Conservation (phyloP, 2,329 filamentous ascomycete species). For the Aphanoascus verrucosus region DNA sequence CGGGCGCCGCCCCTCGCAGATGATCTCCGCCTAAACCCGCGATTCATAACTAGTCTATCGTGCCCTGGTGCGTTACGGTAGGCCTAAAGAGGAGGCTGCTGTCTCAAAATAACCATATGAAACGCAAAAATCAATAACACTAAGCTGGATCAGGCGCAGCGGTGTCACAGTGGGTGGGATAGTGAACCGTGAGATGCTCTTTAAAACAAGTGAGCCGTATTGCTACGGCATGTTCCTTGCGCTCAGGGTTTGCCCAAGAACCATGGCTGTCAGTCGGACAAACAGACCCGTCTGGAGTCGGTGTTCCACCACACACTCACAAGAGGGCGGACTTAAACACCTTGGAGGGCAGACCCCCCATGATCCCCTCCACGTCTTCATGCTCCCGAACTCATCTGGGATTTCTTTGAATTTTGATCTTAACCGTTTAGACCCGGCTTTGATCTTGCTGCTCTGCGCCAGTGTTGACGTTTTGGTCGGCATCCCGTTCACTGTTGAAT, state of each 20-base stretch:
- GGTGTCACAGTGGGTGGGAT: constrained; percentile 4
- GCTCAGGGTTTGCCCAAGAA: neutral
- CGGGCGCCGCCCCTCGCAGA: neutral
- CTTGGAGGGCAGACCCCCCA: neutral
- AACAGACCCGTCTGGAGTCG: neutral
- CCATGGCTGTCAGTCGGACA: constrained; percentile 7
- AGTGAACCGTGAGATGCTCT: neutral
- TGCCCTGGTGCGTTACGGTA: neutral
- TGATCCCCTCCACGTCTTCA: neutral
- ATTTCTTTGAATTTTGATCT: neutral
- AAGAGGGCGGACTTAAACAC: neutral
- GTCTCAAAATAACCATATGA: constrained; percentile 9
- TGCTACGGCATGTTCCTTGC: neutral
- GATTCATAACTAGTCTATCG: neutral
- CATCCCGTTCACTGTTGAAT: constrained; percentile 3
- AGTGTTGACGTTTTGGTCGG: neutral
- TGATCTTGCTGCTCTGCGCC: neutral
- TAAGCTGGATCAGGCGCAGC: neutral
- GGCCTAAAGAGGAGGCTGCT: neutral
- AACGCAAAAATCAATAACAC: constrained; percentile 8
- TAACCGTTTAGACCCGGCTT: neutral
- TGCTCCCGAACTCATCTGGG: neutral
- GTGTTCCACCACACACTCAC: neutral
- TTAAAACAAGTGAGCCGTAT: constrained; percentile 2
- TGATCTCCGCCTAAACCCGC: neutral